A percentile compares a stretch with the other conserved stretches of the same genome.
Conservation (phyloP, 352 stramenopile genomes). For the Globisporangium sylvaticum region DNA sequence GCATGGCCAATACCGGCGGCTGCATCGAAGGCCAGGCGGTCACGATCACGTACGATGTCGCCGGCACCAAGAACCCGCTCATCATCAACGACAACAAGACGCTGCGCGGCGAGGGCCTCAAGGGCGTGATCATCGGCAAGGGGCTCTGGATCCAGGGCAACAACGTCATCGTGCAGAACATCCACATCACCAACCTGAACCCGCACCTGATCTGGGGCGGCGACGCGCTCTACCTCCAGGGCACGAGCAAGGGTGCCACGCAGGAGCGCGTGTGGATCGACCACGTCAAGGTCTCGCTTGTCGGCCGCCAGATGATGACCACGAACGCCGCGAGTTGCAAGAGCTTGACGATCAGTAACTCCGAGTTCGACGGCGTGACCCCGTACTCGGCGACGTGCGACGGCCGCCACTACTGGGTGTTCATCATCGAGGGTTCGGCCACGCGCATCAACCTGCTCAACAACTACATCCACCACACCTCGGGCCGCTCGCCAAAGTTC, state of each 20-base stretch:
- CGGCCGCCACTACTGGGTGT: conserved; percentile 34
- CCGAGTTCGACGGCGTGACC: conserved; percentile 31
- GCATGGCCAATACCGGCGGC: conserved; percentile 47
- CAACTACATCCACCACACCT: conserved; percentile 37
- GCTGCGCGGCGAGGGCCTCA: conserved; percentile 25
- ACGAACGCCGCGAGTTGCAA: conserved; percentile 26
- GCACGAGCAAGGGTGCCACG: conserved; percentile 16
- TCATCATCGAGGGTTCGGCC: conserved; percentile 27
- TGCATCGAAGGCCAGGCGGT: conserved; percentile 32
- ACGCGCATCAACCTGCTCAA: conserved; percentile 30
- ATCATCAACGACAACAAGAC: conserved; percentile 31
- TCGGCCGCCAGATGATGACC: conserved; percentile 31
- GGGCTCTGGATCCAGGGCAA: conserved; percentile 25
- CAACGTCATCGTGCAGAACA: conserved; percentile 39
- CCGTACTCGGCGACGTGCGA: conserved; percentile 30
- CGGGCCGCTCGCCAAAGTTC: conserved; percentile 32
- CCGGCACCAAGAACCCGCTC: conserved; percentile 27
- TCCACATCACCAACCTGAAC: conserved; percentile 40
- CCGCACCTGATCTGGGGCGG: conserved; percentile 27
- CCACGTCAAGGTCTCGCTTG: conserved; percentile 27
- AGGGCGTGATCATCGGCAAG: conserved; percentile 33
- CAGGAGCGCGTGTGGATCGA: conserved; percentile 35
- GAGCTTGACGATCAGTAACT: conserved; percentile 35
- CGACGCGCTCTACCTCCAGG: conserved; percentile 13
- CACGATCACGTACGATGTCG: conserved; percentile 40